A percentile compares a stretch with the other conserved stretches of the same genome.
Evolutionary conservation across 2,329 filamentous ascomycete genomes (phyloP).

Genomic region (Penicillium nordicum): DNA sequence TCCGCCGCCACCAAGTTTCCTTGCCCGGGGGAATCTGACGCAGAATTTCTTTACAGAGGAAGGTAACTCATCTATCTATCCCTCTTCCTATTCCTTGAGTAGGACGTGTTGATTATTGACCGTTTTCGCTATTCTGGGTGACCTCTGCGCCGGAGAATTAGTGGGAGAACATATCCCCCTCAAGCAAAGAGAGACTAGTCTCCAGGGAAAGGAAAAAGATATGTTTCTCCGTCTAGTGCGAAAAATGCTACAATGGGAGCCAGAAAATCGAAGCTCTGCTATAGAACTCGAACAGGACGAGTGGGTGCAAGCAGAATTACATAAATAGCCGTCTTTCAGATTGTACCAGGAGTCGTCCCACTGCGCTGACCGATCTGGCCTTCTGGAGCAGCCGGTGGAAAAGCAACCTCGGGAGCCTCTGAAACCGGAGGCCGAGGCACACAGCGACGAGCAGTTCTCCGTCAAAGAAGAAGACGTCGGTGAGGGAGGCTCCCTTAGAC

Average conservation of each 20-base stretch:
- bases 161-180: constrained; percentile 29
- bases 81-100: not conserved
- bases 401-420: too few relatives aligned
- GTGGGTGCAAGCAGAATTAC: not conserved
- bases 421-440: too few relatives aligned
- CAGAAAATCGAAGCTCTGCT: constrained; percentile 29
- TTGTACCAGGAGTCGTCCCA: too few relatives aligned
- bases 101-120: not conserved
- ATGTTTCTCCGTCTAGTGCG: constrained; percentile 32
- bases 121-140: constrained; percentile 22
- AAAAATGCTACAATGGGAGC: constrained; percentile 41
- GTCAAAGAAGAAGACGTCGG: too few relatives aligned
- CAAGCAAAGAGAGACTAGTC: constrained; percentile 37
- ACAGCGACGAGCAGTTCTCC: too few relatives aligned
- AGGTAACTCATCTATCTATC: constrained; percentile 23
- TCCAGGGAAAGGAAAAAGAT: constrained; percentile 34
- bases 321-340: not conserved
- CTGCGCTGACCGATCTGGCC: too few relatives aligned
- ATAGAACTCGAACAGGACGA: not conserved
- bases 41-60: constrained; percentile 41
- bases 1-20: constrained; percentile 38
- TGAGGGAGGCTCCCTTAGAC: too few relatives aligned
- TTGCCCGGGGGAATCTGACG: constrained; percentile 30
- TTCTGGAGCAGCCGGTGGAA: too few relatives aligned
- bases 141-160: constrained; percentile 21